A percentile compares a stretch with the other conserved stretches of the same genome.
Evolutionary conservation across 2,329 filamentous ascomycete species (phyloP).

Genomic region (Fusarium sp.): DNA sequence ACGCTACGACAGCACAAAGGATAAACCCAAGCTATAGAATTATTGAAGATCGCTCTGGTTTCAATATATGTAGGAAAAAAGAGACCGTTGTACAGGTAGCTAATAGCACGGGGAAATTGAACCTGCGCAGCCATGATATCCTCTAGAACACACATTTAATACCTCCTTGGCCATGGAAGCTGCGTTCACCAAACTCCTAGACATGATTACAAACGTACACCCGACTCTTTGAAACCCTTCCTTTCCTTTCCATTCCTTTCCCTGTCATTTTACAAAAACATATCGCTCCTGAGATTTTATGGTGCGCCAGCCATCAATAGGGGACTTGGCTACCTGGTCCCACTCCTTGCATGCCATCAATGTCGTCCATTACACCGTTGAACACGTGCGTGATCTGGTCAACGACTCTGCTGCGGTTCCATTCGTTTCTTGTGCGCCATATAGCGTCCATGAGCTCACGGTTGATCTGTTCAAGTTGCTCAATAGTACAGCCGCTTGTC

Average conservation of each 20-base stretch:
- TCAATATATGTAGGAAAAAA: slow-evolving; percentile 18
- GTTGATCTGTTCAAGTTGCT: slow-evolving; percentile 95
- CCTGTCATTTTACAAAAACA: slow-evolving; percentile 12
- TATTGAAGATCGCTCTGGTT: slow-evolving; percentile 2
- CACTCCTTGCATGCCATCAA: slow-evolving; percentile 63
- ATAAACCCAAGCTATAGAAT: slow-evolving; percentile 51
- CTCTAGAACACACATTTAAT: slow-evolving; percentile 39
- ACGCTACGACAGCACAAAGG: slow-evolving; percentile 70
- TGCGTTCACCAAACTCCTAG: slow-evolving; percentile 35
- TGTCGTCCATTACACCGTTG: slow-evolving; percentile 77
- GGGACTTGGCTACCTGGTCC: slow-evolving; percentile 54
- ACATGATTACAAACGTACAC: slow-evolving; percentile 31
- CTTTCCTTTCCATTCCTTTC: not conserved
- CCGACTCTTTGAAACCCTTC: slow-evolving; percentile 28
- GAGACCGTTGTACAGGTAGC: slow-evolving; percentile 29
- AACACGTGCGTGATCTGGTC: slow-evolving; percentile 73
- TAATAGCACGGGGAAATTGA: slow-evolving; percentile 15
- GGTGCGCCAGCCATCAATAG: slow-evolving; percentile 10
- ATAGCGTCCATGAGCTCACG: slow-evolving; percentile 89
- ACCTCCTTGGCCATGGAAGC: slow-evolving; percentile 22
- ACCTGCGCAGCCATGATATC: slow-evolving; percentile 30
- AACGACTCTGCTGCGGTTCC: slow-evolving; percentile 82
- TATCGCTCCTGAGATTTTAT: not conserved
- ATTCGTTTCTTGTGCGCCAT: slow-evolving; percentile 81
- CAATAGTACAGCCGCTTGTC: slow-evolving; percentile 83